phyloP scores from a whole-genome alignment of 768 basidiomycete species.

The Mycena epipterygia region DNA sequence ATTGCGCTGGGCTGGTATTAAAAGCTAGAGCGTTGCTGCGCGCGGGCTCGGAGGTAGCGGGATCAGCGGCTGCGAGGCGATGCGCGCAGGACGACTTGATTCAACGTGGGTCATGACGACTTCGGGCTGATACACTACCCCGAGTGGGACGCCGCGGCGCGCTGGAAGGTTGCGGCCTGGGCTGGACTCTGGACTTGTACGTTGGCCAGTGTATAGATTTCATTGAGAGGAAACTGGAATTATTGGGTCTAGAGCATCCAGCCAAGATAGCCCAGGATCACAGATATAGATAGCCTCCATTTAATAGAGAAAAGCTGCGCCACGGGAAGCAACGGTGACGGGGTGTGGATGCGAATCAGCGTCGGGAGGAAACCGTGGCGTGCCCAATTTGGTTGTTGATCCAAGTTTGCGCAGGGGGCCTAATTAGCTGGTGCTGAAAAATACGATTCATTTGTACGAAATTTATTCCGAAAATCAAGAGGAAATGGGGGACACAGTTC shows the following conservation, averaged over 20 bases:
- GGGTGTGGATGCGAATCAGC: background rate
- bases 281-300: background rate
- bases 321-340: background rate
- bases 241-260: too few species aligned
- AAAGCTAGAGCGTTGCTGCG: conserved; percentile 3
- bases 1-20: background rate
- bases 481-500: too few species aligned
- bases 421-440: too few species aligned
- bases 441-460: too few species aligned
- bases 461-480: too few species aligned
- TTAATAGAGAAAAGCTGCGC: background rate
- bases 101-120: background rate
- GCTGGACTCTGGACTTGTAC: too few species aligned
- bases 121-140: background rate
- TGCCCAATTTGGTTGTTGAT: background rate
- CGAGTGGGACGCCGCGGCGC: too few species aligned
- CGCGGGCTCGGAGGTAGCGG: too few species aligned
- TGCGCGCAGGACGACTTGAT: background rate
- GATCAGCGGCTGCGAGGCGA: background rate
- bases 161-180: too few species aligned
- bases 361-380: background rate
- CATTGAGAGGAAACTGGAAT: too few species aligned
- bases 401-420: background rate
- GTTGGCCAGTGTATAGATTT: too few species aligned
- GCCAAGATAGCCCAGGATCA: too few species aligned